Evolutionary conservation across 331 rosid species (phyloP).

Genomic region (Malus hybrid): DNA sequence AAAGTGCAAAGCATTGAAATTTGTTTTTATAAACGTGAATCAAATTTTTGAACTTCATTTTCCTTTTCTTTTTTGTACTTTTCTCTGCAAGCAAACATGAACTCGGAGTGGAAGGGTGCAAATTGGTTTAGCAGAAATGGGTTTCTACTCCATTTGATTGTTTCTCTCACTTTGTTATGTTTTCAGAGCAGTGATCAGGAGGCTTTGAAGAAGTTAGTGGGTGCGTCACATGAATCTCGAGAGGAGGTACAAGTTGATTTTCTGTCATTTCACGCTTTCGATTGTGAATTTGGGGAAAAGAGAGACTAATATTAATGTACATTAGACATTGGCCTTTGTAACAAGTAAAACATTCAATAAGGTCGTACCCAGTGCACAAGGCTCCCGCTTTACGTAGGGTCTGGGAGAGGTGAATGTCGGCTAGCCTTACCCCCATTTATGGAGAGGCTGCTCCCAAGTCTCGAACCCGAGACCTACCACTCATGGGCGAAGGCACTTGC

Average conservation of each 20-base stretch:
- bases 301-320: background rate
- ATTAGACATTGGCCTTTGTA: background rate
- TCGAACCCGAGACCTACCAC: no score
- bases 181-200: constrained; percentile 67
- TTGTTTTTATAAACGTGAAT: background rate
- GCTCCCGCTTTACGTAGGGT: no score
- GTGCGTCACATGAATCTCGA: constrained; percentile 24
- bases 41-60: background rate
- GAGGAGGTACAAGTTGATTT: constrained; percentile 22
- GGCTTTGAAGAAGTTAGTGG: constrained; percentile 43
- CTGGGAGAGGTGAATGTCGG: no score
- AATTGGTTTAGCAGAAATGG: background rate
- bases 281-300: background rate
- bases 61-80: background rate
- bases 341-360: background rate
- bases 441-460: no score
- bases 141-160: background rate
- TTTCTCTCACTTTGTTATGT: background rate
- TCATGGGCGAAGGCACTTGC: no score
- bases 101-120: no score
- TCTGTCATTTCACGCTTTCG: background rate
- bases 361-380: no score
- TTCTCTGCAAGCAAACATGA: background rate
- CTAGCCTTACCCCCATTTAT: no score
- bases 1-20: no score